A percentile compares a stretch with the other conserved stretches of the same genome.
These are phyloP conservation scores for Soucietia sequanensis DNA, from an alignment of 805 yeast species.

Conservation along the genomic window DNA sequence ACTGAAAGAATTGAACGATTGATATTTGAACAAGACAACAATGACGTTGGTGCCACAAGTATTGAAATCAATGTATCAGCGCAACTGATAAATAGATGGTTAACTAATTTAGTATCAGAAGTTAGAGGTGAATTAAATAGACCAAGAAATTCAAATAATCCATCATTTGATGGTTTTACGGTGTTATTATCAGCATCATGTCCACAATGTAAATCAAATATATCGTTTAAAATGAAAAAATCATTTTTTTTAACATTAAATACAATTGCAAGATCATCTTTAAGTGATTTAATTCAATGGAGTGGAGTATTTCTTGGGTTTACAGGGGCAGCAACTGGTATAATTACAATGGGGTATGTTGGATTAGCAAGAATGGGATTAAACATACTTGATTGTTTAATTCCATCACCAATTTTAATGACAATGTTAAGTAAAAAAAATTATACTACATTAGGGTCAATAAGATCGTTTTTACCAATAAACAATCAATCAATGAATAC, in stretches of 20 bases:
- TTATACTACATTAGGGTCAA: conserved; percentile 1
- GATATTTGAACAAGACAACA: not conserved
- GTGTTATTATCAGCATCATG: conserved; percentile 30
- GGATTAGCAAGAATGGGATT: conserved; percentile 38
- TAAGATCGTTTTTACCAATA: conserved; percentile 2
- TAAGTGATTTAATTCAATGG: conserved; percentile 24
- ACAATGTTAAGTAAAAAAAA: conserved; percentile 18
- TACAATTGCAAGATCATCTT: conserved; percentile 12
- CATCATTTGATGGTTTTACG: conserved; percentile 1
- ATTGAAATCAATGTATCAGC: conserved; percentile 10
- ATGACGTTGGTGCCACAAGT: not conserved
- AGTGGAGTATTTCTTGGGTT: conserved; percentile 32
- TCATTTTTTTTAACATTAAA: conserved; percentile 24
- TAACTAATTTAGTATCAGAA: conserved; percentile 8
- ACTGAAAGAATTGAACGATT: not conserved
- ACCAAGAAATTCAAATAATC: not conserved
- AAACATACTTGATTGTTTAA: conserved; percentile 33
- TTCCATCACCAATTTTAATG: conserved; percentile 33
- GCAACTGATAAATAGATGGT: conserved; percentile 13
- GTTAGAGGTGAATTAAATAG: conserved; percentile 1
- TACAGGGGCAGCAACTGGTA: conserved; percentile 41
- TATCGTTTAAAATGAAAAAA: conserved; percentile 30
- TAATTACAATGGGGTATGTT: conserved; percentile 37
- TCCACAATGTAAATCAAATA: conserved; percentile 40
- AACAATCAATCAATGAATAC: conserved; percentile 10